These are phyloP conservation scores for Peterozyma xylosa DNA, from an alignment of 805 yeast genomes.

Conservation along the genomic window DNA sequence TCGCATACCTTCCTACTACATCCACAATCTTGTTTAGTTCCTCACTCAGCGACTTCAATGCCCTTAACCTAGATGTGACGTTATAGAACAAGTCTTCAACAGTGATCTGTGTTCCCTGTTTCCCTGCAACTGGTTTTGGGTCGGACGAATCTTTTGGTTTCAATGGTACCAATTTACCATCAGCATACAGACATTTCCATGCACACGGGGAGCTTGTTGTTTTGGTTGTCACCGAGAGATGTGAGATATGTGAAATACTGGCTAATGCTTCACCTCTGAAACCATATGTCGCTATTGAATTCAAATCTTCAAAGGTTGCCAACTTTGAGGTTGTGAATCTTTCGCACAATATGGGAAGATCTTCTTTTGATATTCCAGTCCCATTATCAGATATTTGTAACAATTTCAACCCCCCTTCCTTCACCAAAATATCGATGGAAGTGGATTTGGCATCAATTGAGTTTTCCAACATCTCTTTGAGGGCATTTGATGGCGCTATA, in stretches of 20 bases:
- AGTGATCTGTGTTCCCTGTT: constrained; percentile 72
- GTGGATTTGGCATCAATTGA: constrained; percentile 81
- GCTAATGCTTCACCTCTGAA: constrained; percentile 97
- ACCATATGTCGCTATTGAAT: constrained; percentile 72
- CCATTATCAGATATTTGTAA: constrained; percentile 91
- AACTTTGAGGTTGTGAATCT: constrained; percentile 91
- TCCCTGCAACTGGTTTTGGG: constrained; percentile 79
- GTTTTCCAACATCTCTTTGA: constrained; percentile 89
- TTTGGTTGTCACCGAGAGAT: constrained; percentile 74
- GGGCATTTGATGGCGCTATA: constrained; percentile 87
- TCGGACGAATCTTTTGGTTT: constrained; percentile 29
- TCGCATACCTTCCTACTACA: constrained; percentile 75
- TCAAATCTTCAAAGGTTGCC: constrained; percentile 64
- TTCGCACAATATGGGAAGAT: constrained; percentile 75
- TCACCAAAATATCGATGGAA: constrained; percentile 67
- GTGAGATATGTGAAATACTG: constrained; percentile 84
- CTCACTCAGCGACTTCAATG: constrained; percentile 59
- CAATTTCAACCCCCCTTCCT: constrained; percentile 86
- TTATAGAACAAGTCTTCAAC: constrained; percentile 91
- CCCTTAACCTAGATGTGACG: constrained; percentile 66
- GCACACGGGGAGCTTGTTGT: constrained; percentile 56
- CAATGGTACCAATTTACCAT: constrained; percentile 51
- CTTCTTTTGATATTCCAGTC: constrained; percentile 65
- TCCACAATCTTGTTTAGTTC: constrained; percentile 76
- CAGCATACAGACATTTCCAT: constrained; percentile 57